Conservation (phyloP, 441 rosid genomes). For the Pelargonium myrrhifolium region DNA sequence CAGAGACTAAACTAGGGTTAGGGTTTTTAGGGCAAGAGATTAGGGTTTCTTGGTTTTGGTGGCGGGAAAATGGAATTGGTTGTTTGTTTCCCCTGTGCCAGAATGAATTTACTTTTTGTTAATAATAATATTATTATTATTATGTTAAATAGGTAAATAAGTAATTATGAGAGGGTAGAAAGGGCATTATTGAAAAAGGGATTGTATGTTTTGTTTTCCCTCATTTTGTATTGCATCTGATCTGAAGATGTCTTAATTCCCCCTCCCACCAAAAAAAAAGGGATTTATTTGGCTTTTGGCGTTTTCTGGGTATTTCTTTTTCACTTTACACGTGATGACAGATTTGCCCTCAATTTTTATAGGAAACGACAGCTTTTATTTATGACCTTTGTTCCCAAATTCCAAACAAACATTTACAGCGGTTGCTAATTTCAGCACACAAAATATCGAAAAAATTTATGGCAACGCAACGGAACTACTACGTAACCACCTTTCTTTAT, state of each 20-base stretch:
- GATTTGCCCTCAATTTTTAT: no score
- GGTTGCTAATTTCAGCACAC: no score
- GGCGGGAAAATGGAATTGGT: not conserved
- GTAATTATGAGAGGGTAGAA: conserved; percentile 17
- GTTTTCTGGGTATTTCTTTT: not conserved
- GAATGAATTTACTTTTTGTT: not conserved
- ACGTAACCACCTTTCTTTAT: no score
- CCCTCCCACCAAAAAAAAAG: no score
- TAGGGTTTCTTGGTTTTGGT: no score
- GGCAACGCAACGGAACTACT: no score
- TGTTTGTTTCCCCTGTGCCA: conserved; percentile 7
- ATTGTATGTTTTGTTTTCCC: conserved; percentile 22
- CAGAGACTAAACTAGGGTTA: conserved; percentile 19
- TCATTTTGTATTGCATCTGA: conserved; percentile 3
- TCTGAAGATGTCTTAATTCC: no score
- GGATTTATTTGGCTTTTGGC: no score
- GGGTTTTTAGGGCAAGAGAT: conserved; percentile 16
- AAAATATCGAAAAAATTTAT: no score
- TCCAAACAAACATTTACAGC: no score
- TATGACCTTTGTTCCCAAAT: no score
- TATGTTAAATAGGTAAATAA: conserved; percentile 18
- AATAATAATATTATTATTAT: conserved; percentile 17
- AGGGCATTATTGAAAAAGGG: conserved; percentile 29
- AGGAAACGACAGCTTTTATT: no score
- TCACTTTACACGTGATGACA: not conserved